Evolutionary conservation across 2,329 filamentous ascomycete species (phyloP).

Genomic region (Colletotrichum sp.): DNA sequence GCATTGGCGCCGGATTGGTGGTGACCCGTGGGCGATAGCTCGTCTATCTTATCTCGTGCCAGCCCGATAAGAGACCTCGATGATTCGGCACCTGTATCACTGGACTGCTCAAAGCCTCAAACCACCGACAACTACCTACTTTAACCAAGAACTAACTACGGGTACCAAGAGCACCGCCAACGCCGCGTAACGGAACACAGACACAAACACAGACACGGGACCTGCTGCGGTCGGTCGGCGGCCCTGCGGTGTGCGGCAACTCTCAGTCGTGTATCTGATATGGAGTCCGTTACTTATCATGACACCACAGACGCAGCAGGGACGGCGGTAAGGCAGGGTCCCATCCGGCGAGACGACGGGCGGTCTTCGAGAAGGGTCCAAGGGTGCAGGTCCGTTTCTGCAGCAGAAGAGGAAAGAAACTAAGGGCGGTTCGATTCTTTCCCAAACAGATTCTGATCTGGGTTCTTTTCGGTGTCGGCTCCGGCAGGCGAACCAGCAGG

Average conservation of each 20-base stretch:
- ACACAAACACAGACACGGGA: not conserved
- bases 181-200: not conserved
- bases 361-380: not conserved
- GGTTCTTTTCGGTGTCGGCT: not conserved
- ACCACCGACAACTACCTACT: not conserved
- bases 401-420: not conserved
- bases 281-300: not conserved
- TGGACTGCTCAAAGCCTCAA: not conserved
- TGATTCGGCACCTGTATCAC: not conserved
- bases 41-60: not conserved
- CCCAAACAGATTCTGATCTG: not conserved
- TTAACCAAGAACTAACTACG: not conserved
- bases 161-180: not conserved
- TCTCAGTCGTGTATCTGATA: not conserved
- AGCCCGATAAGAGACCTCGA: not conserved
- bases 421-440: not conserved
- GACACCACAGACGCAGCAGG: conserved; percentile 5
- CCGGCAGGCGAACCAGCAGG: not conserved
- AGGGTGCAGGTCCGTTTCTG: not conserved
- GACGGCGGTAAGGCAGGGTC: not conserved
- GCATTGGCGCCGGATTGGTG: not conserved
- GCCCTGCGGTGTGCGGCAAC: not conserved
- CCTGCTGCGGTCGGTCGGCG: not conserved
- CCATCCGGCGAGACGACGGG: not conserved
- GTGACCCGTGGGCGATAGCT: not conserved